Evolutionary conservation across 2,329 filamentous ascomycete species (phyloP).

Genomic region (Aureobasidium sp.): DNA sequence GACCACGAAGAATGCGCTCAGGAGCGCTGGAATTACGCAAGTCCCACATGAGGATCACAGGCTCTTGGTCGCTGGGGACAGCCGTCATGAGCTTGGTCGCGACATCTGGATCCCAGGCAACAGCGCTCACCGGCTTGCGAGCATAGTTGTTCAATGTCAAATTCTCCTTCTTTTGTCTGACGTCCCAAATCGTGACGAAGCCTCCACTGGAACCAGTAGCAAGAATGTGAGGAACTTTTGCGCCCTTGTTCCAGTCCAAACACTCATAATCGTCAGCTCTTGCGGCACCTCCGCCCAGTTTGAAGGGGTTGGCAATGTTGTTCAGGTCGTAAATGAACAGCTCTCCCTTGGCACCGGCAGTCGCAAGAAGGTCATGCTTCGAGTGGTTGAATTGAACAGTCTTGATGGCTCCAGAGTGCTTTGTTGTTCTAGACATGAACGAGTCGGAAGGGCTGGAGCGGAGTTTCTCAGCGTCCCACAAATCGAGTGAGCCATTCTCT

Average conservation of each 20-base stretch:
- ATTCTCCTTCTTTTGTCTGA: slow-evolving; percentile 96
- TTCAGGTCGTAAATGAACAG: slow-evolving; percentile 93
- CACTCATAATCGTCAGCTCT: slow-evolving; percentile 93
- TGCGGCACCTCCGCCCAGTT: slow-evolving; percentile 77
- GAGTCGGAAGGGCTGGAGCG: slow-evolving; percentile 50
- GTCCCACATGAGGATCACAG: slow-evolving; percentile 89
- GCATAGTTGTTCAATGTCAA: slow-evolving; percentile 84
- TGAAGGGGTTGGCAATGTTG: slow-evolving; percentile 78
- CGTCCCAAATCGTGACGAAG: slow-evolving; percentile 96
- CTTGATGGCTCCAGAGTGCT: slow-evolving; percentile 89
- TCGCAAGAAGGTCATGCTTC: slow-evolving; percentile 83
- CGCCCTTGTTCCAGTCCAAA: slow-evolving; percentile 83
- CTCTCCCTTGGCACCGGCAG: slow-evolving; percentile 89
- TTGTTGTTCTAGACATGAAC: slow-evolving; percentile 76
- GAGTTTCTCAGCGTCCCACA: slow-evolving; percentile 81
- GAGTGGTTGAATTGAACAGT: slow-evolving; percentile 93
- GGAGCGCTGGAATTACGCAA: slow-evolving; percentile 92
- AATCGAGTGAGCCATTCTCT: slow-evolving; percentile 84
- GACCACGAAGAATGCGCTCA: slow-evolving; percentile 78
- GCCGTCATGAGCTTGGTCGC: slow-evolving; percentile 89
- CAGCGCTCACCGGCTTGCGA: slow-evolving; percentile 86
- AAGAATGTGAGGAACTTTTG: slow-evolving; percentile 87
- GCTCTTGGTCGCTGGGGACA: slow-evolving; percentile 79
- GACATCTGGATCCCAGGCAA: slow-evolving; percentile 93
- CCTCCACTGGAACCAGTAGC: slow-evolving; percentile 89